Base-by-base conservation (phyloP, 352 stramenopile species). In the Ophiocytium majus region DNA sequence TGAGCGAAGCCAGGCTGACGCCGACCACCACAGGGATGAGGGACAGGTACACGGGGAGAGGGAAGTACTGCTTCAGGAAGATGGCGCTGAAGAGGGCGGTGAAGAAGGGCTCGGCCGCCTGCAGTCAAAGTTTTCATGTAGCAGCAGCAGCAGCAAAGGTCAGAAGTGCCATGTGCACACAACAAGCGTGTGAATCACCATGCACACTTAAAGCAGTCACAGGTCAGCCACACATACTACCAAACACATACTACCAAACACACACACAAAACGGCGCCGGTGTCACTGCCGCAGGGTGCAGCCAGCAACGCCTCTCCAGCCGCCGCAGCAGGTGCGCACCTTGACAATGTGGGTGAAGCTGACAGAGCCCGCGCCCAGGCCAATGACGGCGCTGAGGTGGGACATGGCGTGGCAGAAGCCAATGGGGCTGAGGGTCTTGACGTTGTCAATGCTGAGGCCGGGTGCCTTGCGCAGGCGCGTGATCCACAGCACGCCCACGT, bases 321-420 rank as follows among this genome's bases (percentile, higher is more conserved):
- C n/a, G n/a, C n/a, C n/a, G n/a, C n/a, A n/a, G n/a, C n/a, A 57
- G 14, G 43, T 57, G 10, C 66, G 14, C 35, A 78, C 66, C 90
- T 95, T 95, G 76, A 95, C 92, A 90, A 95, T 95, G 91, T 95
- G 93, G 9, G 92, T 92, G 86, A 95, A 95, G 71, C 91, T 93
- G 43, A 95, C 91, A 23, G 93, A 92, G 80, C 93, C 93, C 37
- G 93, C 93, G 84, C 93, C 92, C 28, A 95, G 89, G 33, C 92
- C 91, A 80, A 95, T 93, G n/a, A 95, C 93, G 49, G 92, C 92
- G 83, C 91, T 91, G 9, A 94, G 89, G 86, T 95, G 93, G 19
- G 93, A 91, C 50, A 85, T 31, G 81, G 86, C 81, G 76, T 89
- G 86, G 57, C 63, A 82, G 0, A 82, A 19, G 75, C 74, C 86